phyloP scores from a whole-genome alignment of 176 grass and related monocot species.

The Hordeum vulgare region DNA sequence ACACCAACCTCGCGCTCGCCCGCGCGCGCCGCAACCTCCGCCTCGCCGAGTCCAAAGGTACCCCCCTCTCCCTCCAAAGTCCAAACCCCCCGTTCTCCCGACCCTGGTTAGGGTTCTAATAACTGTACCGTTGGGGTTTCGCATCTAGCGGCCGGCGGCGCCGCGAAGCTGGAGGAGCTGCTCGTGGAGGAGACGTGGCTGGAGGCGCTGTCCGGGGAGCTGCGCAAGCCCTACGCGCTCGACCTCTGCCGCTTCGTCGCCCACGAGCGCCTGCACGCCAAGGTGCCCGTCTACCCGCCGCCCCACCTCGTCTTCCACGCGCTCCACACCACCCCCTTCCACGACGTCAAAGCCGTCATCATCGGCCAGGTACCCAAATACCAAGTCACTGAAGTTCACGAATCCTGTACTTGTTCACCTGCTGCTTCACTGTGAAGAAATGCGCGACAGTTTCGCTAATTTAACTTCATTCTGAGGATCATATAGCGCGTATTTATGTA shows the following conservation, averaged over 20 bases:
- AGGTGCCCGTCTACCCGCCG: constrained; percentile 67
- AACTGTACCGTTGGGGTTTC: background rate
- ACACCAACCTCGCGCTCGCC: constrained; percentile 77
- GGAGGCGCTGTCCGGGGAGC: constrained; percentile 51
- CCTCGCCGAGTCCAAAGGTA: constrained; percentile 83
- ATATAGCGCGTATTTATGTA: background rate
- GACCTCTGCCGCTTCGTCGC: constrained; percentile 75
- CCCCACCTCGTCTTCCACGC: constrained; percentile 79
- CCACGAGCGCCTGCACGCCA: constrained; percentile 47
- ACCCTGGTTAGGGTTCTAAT: constrained; percentile 14
- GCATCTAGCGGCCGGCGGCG: background rate
- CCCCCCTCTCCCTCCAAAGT: background rate
- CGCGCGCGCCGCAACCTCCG: constrained; percentile 49
- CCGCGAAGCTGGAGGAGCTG: constrained; percentile 78
- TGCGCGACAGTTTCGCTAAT: no score
- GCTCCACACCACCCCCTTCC: constrained; percentile 72
- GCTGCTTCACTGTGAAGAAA: no score
- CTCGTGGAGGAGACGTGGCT: constrained; percentile 83
- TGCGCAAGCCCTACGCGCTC: constrained; percentile 71
- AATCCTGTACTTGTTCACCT: background rate
- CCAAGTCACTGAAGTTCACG: background rate
- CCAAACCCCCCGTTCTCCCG: background rate
- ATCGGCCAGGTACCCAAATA: constrained; percentile 65
- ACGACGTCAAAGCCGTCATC: constrained; percentile 83
- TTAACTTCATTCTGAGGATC: background rate